Percentiles rank a stretch among this genome's conserved stretches.
Evolutionary conservation across 2,329 filamentous ascomycete genomes (phyloP).

Genomic region (Nigrospora oryzae): DNA sequence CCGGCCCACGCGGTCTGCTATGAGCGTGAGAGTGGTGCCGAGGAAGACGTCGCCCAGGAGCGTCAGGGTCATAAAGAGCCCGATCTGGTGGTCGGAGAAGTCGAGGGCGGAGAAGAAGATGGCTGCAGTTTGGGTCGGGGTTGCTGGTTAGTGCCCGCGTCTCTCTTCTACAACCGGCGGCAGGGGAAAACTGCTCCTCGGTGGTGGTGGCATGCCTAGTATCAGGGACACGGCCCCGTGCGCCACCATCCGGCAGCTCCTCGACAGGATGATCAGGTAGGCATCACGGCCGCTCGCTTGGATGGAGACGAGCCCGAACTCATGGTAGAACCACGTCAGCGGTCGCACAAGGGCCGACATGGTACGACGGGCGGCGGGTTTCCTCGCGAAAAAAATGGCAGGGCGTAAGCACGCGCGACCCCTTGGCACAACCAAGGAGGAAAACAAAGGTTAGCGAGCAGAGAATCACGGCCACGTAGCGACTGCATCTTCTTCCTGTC

Average conservation of each 20-base stretch:
- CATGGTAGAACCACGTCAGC: conserved; percentile 27
- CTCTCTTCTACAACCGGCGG: neutral
- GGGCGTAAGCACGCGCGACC: too few relatives aligned
- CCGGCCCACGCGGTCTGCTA: conserved; percentile 50
- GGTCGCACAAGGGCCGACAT: conserved; percentile 13
- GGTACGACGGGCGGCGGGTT: too few relatives aligned
- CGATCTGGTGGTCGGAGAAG: conserved; percentile 50
- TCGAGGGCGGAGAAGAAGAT: conserved; percentile 49
- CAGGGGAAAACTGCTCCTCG: neutral
- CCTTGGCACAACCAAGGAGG: too few relatives aligned
- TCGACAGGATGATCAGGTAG: conserved; percentile 42
- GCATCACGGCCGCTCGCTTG: conserved; percentile 38
- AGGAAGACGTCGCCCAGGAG: conserved; percentile 50
- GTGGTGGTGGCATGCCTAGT: conserved; percentile 27
- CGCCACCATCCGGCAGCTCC: conserved; percentile 51
- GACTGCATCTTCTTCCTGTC: too few relatives aligned
- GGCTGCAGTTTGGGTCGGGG: conserved; percentile 13
- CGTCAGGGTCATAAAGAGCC: conserved; percentile 59
- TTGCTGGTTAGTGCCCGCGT: too few relatives aligned
- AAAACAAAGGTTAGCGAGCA: too few relatives aligned
- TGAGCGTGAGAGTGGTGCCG: conserved; percentile 48
- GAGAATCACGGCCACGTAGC: too few relatives aligned
- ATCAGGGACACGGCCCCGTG: conserved; percentile 54
- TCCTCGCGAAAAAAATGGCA: too few relatives aligned
- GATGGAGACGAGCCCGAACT: conserved; percentile 40